phyloP scores from a whole-genome alignment of 306 rosid species.

The Hippophae tibetana region DNA sequence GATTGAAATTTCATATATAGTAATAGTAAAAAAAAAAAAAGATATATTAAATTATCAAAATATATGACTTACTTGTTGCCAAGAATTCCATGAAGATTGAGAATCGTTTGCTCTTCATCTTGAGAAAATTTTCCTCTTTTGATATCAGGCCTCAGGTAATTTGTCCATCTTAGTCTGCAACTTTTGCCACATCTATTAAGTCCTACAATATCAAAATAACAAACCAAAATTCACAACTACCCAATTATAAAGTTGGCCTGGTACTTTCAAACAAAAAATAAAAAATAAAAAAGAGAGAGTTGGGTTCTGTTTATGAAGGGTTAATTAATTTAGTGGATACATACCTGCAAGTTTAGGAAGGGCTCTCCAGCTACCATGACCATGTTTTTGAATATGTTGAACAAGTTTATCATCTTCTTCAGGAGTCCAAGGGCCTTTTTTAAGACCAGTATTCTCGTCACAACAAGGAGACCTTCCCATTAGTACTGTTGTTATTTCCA shows the following conservation, averaged over 20 bases:
- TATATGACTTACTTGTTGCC: constrained; percentile 41
- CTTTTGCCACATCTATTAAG: constrained; percentile 59
- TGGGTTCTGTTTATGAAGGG: not conserved
- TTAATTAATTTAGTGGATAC: too few species aligned
- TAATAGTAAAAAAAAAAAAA: too few species aligned
- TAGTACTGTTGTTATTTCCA: not conserved
- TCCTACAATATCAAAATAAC: constrained; percentile 20
- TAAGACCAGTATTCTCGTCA: constrained; percentile 40
- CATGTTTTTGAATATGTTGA: constrained; percentile 37
- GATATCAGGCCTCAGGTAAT: constrained; percentile 50
- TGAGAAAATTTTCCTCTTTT: constrained; percentile 55
- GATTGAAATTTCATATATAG: too few species aligned
- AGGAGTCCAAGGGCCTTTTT: constrained; percentile 65
- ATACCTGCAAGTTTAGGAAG: constrained; percentile 56
- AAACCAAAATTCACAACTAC: not conserved
- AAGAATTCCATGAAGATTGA: constrained; percentile 50
- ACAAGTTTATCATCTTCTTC: constrained; percentile 58
- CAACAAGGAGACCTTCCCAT: constrained; percentile 64
- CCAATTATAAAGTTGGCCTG: too few species aligned
- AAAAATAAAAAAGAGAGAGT: not conserved
- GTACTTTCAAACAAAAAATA: not conserved
- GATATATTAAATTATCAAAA: too few species aligned
- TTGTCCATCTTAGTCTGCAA: constrained; percentile 56
- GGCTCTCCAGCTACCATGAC: constrained; percentile 69
- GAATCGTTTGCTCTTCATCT: constrained; percentile 57